A percentile compares a stretch with the other conserved stretches of the same genome.
Conservation (phyloP, 2,329 filamentous ascomycete species). For the Lecanicillium sp. region DNA sequence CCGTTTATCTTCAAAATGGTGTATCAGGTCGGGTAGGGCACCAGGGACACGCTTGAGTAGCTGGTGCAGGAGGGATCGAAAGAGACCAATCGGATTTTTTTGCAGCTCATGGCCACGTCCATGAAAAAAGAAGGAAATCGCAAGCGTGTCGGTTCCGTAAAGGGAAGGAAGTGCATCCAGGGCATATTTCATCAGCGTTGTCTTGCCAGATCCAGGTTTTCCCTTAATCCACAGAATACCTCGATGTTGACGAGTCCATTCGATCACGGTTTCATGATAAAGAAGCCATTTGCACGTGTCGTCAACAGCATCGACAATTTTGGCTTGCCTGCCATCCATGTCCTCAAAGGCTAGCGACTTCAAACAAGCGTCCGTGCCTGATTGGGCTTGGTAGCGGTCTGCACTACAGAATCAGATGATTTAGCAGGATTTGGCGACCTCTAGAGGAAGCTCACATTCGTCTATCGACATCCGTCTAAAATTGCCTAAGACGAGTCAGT, state of each 20-base stretch:
- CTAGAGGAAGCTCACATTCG: too few species aligned
- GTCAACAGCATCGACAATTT: conserved; percentile 14
- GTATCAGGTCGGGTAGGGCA: conserved; percentile 13
- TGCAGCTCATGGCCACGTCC: conserved; percentile 22
- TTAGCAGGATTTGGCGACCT: too few species aligned
- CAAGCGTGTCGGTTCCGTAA: conserved; percentile 6
- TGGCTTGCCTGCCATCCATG: conserved; percentile 17
- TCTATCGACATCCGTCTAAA: too few species aligned
- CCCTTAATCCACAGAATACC: conserved; percentile 30
- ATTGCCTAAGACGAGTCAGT: too few species aligned
- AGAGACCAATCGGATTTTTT: conserved; percentile 23
- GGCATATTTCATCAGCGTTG: conserved; percentile 26
- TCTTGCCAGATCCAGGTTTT: conserved; percentile 32
- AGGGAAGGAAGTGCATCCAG: conserved; percentile 17
- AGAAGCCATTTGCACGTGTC: conserved; percentile 27
- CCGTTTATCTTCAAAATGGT: conserved; percentile 8
- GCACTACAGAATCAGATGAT: too few species aligned
- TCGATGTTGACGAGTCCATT: conserved; percentile 13
- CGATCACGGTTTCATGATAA: conserved; percentile 14
- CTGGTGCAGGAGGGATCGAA: conserved; percentile 26
- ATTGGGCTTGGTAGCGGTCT: too few species aligned
- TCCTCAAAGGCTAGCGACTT: conserved; percentile 22
- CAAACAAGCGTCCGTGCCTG: too few species aligned
- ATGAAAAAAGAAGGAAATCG: conserved; percentile 29
- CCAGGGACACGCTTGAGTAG: conserved; percentile 17